These are phyloP conservation scores for Sphaerulina musiva DNA, from an alignment of 2,329 filamentous ascomycete species.

Conservation along the genomic window DNA sequence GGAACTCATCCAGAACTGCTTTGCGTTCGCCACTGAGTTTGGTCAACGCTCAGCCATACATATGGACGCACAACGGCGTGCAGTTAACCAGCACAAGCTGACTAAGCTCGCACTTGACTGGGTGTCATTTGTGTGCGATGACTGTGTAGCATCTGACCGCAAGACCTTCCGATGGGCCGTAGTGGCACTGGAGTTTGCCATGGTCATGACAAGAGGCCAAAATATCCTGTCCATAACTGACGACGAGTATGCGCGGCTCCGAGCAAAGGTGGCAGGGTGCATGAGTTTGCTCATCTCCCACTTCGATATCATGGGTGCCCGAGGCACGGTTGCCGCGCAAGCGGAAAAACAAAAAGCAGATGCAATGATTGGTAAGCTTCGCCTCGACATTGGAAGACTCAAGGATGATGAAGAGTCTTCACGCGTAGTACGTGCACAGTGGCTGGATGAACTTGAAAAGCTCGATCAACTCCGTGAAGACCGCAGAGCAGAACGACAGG, in stretches of 20 bases:
- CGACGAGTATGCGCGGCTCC: conserved; percentile 73
- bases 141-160: conserved; percentile 86
- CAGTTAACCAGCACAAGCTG: conserved; percentile 95
- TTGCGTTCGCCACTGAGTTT: conserved; percentile 98
- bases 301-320: conserved; percentile 97
- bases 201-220: conserved; percentile 91
- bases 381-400: conserved; percentile 67
- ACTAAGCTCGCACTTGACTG: conserved; percentile 91
- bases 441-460: conserved; percentile 63
- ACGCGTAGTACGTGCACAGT: conserved; percentile 65
- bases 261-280: conserved; percentile 86
- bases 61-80: conserved; percentile 89
- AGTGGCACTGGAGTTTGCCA: conserved; percentile 87
- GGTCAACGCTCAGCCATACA: conserved; percentile 89
- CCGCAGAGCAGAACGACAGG: conserved; percentile 76
- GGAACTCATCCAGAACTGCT: conserved; percentile 94
- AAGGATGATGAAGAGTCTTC: conserved; percentile 81
- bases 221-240: conserved; percentile 89
- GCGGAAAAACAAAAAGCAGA: conserved; percentile 86
- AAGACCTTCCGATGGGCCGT: conserved; percentile 98
- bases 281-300: conserved; percentile 97
- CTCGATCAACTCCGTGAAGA: conserved; percentile 74
- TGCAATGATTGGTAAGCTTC: conserved; percentile 65
- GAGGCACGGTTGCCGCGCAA: conserved; percentile 86
- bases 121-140: conserved; percentile 96